These are phyloP conservation scores for Petunia hybrid DNA, from an alignment of 305 asterid genomes.

Conservation along the genomic window DNA sequence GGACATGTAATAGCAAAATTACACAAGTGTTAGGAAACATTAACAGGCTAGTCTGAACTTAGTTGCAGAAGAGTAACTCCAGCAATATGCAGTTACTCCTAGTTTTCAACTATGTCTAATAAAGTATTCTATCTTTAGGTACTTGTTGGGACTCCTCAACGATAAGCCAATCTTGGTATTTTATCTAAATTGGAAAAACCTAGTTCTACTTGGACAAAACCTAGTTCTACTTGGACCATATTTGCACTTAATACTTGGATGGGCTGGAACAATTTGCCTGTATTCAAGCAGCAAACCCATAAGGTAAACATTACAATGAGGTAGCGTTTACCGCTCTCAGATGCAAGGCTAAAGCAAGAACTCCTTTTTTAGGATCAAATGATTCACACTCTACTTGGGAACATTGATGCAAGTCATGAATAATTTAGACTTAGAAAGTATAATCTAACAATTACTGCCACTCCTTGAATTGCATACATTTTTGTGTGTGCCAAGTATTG, in stretches of 20 bases:
- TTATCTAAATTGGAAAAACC: conserved; percentile 3
- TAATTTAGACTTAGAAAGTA: neutral
- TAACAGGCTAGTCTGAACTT: neutral
- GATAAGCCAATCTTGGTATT: conserved; percentile 2
- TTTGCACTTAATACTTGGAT: conserved; percentile 4
- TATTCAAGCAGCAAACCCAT: conserved; percentile 2
- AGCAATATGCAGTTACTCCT: conserved; percentile 10
- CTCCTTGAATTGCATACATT: neutral
- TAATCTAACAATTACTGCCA: neutral
- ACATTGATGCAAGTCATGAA: neutral
- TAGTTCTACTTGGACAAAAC: neutral
- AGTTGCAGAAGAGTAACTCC: neutral
- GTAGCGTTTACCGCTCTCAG: neutral
- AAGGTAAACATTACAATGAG: conserved; percentile 1
- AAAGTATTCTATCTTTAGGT: neutral
- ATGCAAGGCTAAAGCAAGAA: neutral
- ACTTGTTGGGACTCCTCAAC: neutral
- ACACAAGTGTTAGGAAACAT: conserved; percentile 12
- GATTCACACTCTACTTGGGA: neutral
- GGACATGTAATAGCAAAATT: neutral
- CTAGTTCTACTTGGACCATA: neutral
- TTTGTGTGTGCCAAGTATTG: too few relatives aligned
- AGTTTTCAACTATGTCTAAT: neutral
- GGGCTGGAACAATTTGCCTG: neutral
- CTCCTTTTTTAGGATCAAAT: neutral